Evolutionary conservation across 225 moss, liverwort and hornwort species (phyloP).

Genomic region (Rhytidiadelphus loreus): DNA sequence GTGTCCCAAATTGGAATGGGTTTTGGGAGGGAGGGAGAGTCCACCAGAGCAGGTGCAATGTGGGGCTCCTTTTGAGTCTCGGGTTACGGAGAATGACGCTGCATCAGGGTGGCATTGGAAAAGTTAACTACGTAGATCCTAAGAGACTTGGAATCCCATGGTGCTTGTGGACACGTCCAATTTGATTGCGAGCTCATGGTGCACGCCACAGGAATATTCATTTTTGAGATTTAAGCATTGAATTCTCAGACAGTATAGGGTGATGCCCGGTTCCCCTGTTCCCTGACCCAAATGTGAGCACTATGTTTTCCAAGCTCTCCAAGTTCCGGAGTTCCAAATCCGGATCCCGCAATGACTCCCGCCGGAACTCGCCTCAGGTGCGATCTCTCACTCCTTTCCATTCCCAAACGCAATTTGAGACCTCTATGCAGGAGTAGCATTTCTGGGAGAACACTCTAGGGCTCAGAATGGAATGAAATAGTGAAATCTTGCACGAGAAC

Average conservation of each 20-base stretch:
- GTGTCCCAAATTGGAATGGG: not conserved
- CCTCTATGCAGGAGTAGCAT: not conserved
- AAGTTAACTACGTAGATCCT: not conserved
- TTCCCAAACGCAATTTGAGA: not conserved
- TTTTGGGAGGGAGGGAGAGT: not conserved
- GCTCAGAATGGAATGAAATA: not conserved
- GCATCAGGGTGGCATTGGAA: not conserved
- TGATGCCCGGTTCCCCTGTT: not conserved
- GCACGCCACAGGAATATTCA: not conserved
- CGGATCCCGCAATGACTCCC: not conserved
- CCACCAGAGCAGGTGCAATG: not conserved
- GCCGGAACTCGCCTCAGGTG: constrained; percentile 13
- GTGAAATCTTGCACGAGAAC: not conserved
- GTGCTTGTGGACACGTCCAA: not conserved
- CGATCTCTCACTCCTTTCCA: not conserved
- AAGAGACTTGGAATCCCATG: not conserved
- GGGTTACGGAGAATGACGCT: not conserved
- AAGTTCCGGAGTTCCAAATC: constrained; percentile 16
- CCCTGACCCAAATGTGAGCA: not conserved
- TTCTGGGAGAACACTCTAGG: not conserved
- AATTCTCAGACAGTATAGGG: not conserved
- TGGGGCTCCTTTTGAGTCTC: not conserved
- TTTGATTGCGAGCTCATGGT: not conserved
- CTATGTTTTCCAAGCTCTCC: constrained; percentile 38
- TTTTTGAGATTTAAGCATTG: not conserved